phyloP scores from a whole-genome alignment of 257 asterid species.

The Solanum lycopersicoides region DNA sequence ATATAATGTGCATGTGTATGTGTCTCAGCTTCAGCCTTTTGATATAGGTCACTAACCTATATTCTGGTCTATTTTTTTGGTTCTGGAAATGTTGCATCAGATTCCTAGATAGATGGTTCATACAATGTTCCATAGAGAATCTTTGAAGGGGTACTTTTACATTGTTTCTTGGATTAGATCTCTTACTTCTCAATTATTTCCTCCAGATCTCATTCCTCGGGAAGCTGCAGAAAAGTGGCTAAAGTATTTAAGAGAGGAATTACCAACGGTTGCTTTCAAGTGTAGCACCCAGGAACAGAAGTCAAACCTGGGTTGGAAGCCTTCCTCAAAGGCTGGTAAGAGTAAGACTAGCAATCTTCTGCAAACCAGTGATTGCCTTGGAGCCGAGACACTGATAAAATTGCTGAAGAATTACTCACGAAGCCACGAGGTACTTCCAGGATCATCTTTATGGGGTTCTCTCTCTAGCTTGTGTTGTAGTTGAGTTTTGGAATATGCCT shows the following conservation, averaged over 20 bases:
- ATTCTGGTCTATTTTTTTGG: background rate
- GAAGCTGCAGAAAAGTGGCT: conserved; percentile 96
- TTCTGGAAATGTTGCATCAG: background rate
- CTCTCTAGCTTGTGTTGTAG: background rate
- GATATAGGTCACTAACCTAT: background rate
- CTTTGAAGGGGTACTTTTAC: background rate
- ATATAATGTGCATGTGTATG: background rate
- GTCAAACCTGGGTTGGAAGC: conserved; percentile 87
- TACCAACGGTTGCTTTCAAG: conserved; percentile 89
- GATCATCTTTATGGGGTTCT: background rate
- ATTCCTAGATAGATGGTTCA: background rate
- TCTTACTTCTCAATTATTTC: background rate
- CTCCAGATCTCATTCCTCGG: conserved; percentile 83
- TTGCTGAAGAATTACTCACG: conserved; percentile 75
- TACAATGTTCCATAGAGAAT: background rate
- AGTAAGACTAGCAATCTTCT: conserved; percentile 22
- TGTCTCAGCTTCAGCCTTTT: background rate
- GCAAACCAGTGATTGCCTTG: conserved; percentile 91
- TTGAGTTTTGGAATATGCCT: background rate
- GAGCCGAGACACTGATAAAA: conserved; percentile 80
- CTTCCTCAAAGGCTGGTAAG: conserved; percentile 43
- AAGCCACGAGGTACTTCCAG: conserved; percentile 50
- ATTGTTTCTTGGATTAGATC: background rate
- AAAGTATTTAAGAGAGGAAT: conserved; percentile 83
- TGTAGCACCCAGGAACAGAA: conserved; percentile 96